Conservation (phyloP, 148 eudicot species). For the Rhododendron kiyosumense region DNA sequence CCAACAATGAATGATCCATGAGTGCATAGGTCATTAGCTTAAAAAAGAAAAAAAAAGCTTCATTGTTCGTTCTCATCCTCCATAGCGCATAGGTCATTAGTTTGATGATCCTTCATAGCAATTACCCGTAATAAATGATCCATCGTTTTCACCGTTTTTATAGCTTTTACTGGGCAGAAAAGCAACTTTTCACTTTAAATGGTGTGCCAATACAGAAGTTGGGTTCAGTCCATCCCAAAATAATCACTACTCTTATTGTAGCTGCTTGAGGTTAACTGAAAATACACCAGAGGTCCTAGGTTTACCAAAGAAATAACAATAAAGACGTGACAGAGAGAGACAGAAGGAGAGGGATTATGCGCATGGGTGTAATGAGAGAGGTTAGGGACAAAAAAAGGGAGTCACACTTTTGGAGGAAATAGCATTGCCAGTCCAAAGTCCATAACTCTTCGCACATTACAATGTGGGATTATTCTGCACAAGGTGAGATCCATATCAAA, state of each 20-base stretch:
- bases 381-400: background rate
- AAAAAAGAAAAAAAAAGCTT: background rate
- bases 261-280: background rate
- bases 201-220: background rate
- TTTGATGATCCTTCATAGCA: background rate
- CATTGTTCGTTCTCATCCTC: background rate
- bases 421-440: background rate
- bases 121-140: background rate
- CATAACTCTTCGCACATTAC: background rate
- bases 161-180: background rate
- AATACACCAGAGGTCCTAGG: background rate
- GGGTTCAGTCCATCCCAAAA: background rate
- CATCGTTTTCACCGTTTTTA: background rate
- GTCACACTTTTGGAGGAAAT: background rate
- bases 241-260: background rate
- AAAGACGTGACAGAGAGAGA: background rate
- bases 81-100: background rate
- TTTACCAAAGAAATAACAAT: background rate
- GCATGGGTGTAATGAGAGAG: background rate
- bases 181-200: background rate
- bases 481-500: background rate
- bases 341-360: background rate
- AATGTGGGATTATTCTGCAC: conserved; percentile 11
- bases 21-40: background rate
- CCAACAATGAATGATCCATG: background rate